These are phyloP conservation scores for Claviceps maximensis DNA, from an alignment of 2,329 filamentous ascomycete species.

Conservation along the genomic window DNA sequence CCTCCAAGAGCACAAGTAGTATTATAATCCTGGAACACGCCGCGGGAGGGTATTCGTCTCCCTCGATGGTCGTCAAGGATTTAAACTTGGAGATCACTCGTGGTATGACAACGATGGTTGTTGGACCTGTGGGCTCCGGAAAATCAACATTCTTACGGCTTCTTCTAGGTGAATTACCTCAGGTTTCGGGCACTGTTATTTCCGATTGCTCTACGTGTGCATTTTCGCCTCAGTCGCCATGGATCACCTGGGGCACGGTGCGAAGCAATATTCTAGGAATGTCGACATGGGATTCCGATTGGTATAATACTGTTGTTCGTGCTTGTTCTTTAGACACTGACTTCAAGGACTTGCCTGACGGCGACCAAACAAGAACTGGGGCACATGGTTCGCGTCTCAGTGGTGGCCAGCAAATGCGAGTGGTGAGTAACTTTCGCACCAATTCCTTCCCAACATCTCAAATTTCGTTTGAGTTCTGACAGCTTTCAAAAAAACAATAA, in stretches of 20 bases:
- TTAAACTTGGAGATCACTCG: constrained; percentile 7
- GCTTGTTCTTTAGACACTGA: constrained; percentile 11
- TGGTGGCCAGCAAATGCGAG: constrained; percentile 16
- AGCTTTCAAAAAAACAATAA: too few relatives aligned
- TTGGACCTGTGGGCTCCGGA: constrained; percentile 13
- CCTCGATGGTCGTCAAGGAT: constrained; percentile 2
- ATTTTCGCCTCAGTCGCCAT: constrained; percentile 14
- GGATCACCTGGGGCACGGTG: constrained; percentile 13
- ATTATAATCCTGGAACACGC: constrained; percentile 2
- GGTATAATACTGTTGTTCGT: constrained; percentile 11
- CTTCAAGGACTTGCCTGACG: constrained; percentile 10
- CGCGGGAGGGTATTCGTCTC: constrained; percentile 5
- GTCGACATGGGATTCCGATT: constrained; percentile 8
- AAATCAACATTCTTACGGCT: constrained; percentile 13
- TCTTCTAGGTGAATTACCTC: constrained; percentile 12
- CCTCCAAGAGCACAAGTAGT: neutral
- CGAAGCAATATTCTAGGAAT: constrained; percentile 14
- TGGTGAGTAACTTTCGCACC: constrained; percentile 6
- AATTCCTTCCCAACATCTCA: neutral
- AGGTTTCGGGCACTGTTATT: constrained; percentile 5
- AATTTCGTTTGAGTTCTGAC: neutral
- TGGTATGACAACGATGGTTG: constrained; percentile 11
- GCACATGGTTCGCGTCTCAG: constrained; percentile 13
- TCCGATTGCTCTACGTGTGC: constrained; percentile 8
- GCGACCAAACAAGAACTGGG: constrained; percentile 12